Evolutionary conservation across 768 basidiomycete species (phyloP).

Genomic region (Kwoniella bestiolae): DNA sequence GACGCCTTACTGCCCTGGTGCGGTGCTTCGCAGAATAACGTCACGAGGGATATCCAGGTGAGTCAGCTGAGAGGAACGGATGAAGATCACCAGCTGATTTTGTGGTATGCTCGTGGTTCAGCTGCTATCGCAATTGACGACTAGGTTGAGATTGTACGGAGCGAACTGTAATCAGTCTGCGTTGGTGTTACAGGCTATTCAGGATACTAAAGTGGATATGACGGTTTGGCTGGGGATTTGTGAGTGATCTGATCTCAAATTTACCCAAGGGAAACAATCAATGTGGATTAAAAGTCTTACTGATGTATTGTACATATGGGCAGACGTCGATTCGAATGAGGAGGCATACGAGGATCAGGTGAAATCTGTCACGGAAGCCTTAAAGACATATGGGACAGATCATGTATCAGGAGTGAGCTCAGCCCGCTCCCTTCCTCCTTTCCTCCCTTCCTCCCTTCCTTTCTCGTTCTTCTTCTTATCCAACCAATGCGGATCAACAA

Average conservation of each 20-base stretch:
- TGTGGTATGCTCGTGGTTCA: conserved; percentile 45
- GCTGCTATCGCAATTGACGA: conserved; percentile 84
- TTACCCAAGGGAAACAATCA: too few relatives aligned
- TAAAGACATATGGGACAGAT: conserved; percentile 76
- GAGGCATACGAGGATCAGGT: conserved; percentile 76
- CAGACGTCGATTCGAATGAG: conserved; percentile 64
- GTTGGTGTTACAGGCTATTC: conserved; percentile 77
- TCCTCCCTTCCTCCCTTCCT: not conserved
- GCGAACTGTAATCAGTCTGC: conserved; percentile 62
- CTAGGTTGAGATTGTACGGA: conserved; percentile 68
- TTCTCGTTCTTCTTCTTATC: not conserved
- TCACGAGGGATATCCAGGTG: conserved; percentile 54
- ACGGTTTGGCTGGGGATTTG: conserved; percentile 64
- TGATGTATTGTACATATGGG: conserved; percentile 1
- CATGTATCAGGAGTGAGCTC: conserved; percentile 67
- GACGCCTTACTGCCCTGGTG: conserved; percentile 41
- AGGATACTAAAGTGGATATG: conserved; percentile 85
- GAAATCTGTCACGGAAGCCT: conserved; percentile 67
- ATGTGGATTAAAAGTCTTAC: too few relatives aligned
- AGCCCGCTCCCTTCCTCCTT: not conserved
- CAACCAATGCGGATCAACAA: not conserved
- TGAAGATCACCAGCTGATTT: not conserved
- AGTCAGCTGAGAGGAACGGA: not conserved
- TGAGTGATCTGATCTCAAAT: conserved; percentile 21
- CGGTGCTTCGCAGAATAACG: conserved; percentile 49